Evolutionary conservation across 2,329 filamentous ascomycete species (phyloP).

Genomic region (Cercospora canescens): DNA sequence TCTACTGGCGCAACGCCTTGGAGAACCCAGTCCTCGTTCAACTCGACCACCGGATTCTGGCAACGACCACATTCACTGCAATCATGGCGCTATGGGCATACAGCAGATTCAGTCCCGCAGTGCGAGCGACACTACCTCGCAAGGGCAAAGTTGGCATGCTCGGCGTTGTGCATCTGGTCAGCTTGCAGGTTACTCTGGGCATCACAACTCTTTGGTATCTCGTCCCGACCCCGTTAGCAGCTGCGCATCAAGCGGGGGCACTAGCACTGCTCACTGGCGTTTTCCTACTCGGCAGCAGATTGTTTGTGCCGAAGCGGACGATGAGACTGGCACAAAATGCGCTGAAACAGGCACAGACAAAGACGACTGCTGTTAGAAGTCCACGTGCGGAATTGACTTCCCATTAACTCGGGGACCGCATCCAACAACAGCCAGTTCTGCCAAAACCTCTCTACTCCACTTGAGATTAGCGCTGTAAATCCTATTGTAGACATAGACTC

Average conservation of each 20-base stretch:
- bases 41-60: slow-evolving; percentile 90
- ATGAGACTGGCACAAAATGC: slow-evolving; percentile 31
- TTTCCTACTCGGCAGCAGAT: slow-evolving; percentile 73
- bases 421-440: background rate
- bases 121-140: slow-evolving; percentile 59
- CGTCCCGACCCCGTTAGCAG: slow-evolving; percentile 83
- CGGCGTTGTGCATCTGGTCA: slow-evolving; percentile 80
- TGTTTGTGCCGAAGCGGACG: slow-evolving; percentile 66
- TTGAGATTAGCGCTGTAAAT: slow-evolving; percentile 1
- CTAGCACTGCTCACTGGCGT: slow-evolving; percentile 81
- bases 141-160: slow-evolving; percentile 71
- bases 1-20: slow-evolving; percentile 96
- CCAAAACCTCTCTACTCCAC: background rate
- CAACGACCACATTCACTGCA: slow-evolving; percentile 81
- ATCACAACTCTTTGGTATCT: slow-evolving; percentile 92
- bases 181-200: slow-evolving; percentile 79
- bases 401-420: background rate
- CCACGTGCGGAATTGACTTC: background rate
- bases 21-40: slow-evolving; percentile 97
- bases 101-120: slow-evolving; percentile 64
- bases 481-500: slow-evolving; percentile 1
- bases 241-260: slow-evolving; percentile 88
- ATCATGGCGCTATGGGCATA: slow-evolving; percentile 81
- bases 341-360: slow-evolving; percentile 15
- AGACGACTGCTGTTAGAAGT: background rate